Evolutionary conservation across 257 asterid genomes (phyloP).

Genomic region (Ballota nigra): DNA sequence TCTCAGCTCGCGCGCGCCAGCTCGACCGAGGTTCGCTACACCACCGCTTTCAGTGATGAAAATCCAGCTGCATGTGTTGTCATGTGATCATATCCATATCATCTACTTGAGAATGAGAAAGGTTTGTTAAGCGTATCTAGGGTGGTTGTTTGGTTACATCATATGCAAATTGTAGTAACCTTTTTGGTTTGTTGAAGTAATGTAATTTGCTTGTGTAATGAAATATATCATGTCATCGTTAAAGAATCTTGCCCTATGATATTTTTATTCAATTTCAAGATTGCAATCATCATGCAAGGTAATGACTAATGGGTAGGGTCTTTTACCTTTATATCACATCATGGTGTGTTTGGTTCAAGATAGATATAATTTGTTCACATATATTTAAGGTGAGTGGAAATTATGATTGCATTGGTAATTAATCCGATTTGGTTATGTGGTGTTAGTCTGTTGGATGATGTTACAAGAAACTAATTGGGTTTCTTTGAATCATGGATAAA

Average conservation of each 20-base stretch:
- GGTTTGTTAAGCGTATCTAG: not conserved
- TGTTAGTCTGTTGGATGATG: too few relatives aligned
- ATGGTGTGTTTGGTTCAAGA: conserved; percentile 1
- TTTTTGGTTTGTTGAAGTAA: conserved; percentile 8
- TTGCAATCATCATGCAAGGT: not conserved
- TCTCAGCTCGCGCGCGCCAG: conserved; percentile 81
- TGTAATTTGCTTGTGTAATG: conserved; percentile 25
- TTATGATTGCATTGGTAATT: conserved; percentile 8
- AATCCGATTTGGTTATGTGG: too few relatives aligned
- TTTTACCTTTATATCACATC: not conserved
- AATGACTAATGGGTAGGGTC: not conserved
- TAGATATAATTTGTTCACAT: not conserved
- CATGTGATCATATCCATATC: conserved; percentile 64
- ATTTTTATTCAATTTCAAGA: not conserved
- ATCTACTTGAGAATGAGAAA: not conserved
- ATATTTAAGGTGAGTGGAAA: conserved; percentile 9
- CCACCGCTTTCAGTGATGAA: conserved; percentile 95
- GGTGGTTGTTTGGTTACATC: conserved; percentile 7
- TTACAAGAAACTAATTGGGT: too few relatives aligned
- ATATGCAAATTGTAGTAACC: conserved; percentile 3
- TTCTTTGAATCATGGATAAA: too few relatives aligned
- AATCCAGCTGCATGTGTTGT: conserved; percentile 78
- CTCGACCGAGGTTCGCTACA: conserved; percentile 93
- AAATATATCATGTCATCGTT: conserved; percentile 26
- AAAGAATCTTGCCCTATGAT: not conserved